These are phyloP conservation scores for Dipteronia dyeriana DNA, from an alignment of 345 rosid species.

Conservation along the genomic window DNA sequence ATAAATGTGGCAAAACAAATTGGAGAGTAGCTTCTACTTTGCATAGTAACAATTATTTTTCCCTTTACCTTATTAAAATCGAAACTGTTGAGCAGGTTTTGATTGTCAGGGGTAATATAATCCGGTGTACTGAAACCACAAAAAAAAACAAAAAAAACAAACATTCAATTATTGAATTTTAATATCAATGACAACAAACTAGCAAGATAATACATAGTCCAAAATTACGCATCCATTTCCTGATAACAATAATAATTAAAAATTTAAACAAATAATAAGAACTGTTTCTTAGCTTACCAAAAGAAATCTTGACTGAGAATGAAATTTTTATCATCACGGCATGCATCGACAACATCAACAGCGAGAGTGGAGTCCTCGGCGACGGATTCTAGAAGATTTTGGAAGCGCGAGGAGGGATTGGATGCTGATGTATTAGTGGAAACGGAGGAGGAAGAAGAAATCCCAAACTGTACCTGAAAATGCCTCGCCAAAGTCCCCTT, in stretches of 20 bases:
- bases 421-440: constrained; percentile 32
- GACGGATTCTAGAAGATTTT: constrained; percentile 48
- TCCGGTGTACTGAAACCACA: constrained; percentile 83
- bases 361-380: constrained; percentile 28
- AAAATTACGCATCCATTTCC: neutral
- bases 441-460: constrained; percentile 30
- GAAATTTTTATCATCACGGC: constrained; percentile 57
- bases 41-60: neutral
- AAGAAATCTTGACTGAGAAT: constrained; percentile 97
- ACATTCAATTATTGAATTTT: neutral
- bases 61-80: constrained; percentile 65
- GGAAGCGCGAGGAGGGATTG: constrained; percentile 32
- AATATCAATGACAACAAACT: neutral
- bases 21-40: neutral
- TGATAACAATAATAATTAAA: neutral
- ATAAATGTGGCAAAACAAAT: no score
- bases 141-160: neutral
- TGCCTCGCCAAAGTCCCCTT: constrained; percentile 49
- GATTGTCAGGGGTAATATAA: constrained; percentile 92
- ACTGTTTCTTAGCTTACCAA: constrained; percentile 47
- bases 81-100: constrained; percentile 47
- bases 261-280: neutral
- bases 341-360: constrained; percentile 35
- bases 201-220: neutral
- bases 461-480: constrained; percentile 47